These are phyloP conservation scores for Huntiella moniliformis DNA, from an alignment of 2,329 filamentous ascomycete species.

Conservation along the genomic window DNA sequence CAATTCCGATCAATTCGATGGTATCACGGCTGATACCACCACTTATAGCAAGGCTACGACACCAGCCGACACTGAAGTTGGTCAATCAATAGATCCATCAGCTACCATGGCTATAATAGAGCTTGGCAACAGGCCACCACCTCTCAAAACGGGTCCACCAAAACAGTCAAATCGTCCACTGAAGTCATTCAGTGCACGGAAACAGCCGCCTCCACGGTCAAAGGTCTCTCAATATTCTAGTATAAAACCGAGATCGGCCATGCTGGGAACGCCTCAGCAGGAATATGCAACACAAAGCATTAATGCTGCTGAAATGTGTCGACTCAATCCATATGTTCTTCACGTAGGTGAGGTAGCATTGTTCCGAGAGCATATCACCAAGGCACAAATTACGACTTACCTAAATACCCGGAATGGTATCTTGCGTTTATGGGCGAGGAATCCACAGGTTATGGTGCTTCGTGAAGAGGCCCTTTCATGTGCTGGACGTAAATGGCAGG, in stretches of 20 bases:
- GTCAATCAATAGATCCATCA: neutral
- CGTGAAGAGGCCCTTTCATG: constrained; percentile 79
- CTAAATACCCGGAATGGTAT: constrained; percentile 93
- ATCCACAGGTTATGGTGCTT: constrained; percentile 65
- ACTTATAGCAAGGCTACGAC: constrained; percentile 46
- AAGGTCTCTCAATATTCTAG: constrained; percentile 3
- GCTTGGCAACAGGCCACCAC: neutral
- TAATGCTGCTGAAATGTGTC: constrained; percentile 69
- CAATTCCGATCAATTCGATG: constrained; percentile 35
- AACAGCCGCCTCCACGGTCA: neutral
- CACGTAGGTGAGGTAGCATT: constrained; percentile 71
- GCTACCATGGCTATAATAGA: neutral
- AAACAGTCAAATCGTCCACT: neutral
- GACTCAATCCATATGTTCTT: constrained; percentile 74
- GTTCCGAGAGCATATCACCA: constrained; percentile 63
- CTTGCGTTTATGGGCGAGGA: constrained; percentile 71
- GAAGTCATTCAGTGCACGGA: neutral
- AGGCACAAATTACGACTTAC: constrained; percentile 82
- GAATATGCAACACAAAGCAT: constrained; percentile 89
- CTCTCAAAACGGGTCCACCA: neutral
- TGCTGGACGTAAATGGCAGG: constrained; percentile 75
- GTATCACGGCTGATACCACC: constrained; percentile 34
- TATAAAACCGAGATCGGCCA: constrained; percentile 52
- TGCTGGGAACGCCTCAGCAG: constrained; percentile 49
- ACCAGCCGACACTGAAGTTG: constrained; percentile 26